Percentiles rank a stretch among this genome's conserved stretches.
These are phyloP conservation scores for Zymoseptoria tritici DNA, from an alignment of 2,329 filamentous ascomycete genomes.

Conservation along the genomic window DNA sequence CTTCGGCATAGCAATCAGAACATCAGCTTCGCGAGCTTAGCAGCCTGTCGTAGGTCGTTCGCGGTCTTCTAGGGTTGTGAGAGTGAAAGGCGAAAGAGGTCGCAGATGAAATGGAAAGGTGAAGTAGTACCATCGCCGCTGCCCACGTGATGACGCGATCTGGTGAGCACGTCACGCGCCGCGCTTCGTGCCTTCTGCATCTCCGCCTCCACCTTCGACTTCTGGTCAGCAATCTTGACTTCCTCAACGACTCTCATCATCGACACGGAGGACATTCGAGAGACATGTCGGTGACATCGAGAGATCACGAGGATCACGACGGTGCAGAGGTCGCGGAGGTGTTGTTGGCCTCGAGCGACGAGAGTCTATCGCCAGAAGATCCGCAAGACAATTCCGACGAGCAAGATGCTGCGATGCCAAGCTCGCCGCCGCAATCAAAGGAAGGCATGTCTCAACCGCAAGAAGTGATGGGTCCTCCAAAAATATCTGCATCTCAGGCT, in stretches of 20 bases:
- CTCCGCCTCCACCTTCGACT: too few relatives aligned
- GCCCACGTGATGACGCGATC: not conserved
- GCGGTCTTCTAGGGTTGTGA: not conserved
- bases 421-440: not conserved
- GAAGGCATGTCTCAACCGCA: not conserved
- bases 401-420: too few relatives aligned
- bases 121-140: not conserved
- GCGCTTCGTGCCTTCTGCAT: too few relatives aligned
- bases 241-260: not conserved
- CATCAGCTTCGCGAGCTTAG: not conserved
- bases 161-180: not conserved
- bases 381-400: too few relatives aligned
- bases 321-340: too few relatives aligned
- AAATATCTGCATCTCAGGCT: too few relatives aligned
- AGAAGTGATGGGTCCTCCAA: too few relatives aligned
- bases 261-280: too few relatives aligned
- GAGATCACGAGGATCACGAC: too few relatives aligned
- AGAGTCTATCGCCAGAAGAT: too few relatives aligned
- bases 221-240: not conserved
- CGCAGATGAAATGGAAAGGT: not conserved
- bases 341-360: not conserved
- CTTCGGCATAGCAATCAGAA: not conserved
- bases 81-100: conserved; percentile 1
- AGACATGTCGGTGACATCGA: too few relatives aligned
- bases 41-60: not conserved